Base-by-base conservation (phyloP, 352 stramenopile species). In the Globisporangium okanoganense region DNA sequence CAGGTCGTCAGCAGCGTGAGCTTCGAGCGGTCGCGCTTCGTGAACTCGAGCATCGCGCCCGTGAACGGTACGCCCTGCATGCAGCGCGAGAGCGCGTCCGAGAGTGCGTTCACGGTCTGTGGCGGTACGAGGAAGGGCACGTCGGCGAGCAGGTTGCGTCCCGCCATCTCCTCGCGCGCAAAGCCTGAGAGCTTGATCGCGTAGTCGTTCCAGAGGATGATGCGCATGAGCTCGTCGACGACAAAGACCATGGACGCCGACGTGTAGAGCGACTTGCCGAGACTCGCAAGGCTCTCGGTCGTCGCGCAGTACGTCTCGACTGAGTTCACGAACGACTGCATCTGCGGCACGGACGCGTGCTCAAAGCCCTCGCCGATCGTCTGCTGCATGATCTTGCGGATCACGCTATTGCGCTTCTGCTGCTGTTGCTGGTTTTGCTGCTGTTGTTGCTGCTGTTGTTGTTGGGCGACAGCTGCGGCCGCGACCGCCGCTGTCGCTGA, bases 181-280 rank as follows among this genome's bases (percentile, higher is more conserved):
- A 83, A 92, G n/a, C 85, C 85, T 35, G 76, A 76, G 48, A 87
- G 69, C 61, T 80, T 77, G n/a, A 91, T 76, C 0, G 85, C 85
- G 40, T 72, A 75, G 57, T 94, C 85, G 56, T 94, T 94, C 85
- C 85, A 94, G 16, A 94, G 63, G 36, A 94, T 94, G 22, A 94
- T 86, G 55, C 85, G 85, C 83, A 92, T 91, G 41, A 76, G 70
- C 48, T 92, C 85, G 56, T 94, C 85, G 38, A 94, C 75, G 33
- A 92, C 85, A 71, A 94, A 93, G 25, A 93, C 82, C 36, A 93
- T 61, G 1, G 82, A 72, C 7, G 74, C 70, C 0, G 81, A 91
- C 64, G 81, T 88, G 65, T 94, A 94, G 2, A 94, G 72, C 40
- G 82, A 92, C 58, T 94, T 94, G 41, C 85, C 85, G 24, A 94